phyloP scores from a whole-genome alignment of 257 asterid genomes.

The Perilla frutescens region DNA sequence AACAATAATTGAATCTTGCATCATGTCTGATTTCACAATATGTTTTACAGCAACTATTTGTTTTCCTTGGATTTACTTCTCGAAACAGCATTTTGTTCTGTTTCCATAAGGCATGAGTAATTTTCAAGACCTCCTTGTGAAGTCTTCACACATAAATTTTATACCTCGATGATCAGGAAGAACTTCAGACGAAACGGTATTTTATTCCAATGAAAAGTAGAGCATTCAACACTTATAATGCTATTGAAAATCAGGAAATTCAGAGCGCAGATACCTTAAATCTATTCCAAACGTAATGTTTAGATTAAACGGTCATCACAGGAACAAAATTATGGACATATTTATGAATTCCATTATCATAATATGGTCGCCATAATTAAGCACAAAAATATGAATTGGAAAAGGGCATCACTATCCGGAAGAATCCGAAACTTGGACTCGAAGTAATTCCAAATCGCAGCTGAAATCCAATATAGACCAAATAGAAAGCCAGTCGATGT shows the following conservation, averaged over 20 bases:
- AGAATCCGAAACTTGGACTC: slow-evolving; percentile 33
- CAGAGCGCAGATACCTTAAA: slow-evolving; percentile 7
- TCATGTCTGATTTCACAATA: neutral
- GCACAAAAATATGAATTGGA: neutral
- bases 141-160: slow-evolving; percentile 8
- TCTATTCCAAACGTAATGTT: slow-evolving; percentile 27
- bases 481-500: slow-evolving; percentile 34
- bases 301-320: slow-evolving; percentile 16
- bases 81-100: slow-evolving; percentile 15
- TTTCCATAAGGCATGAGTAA: neutral
- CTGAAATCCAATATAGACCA: slow-evolving; percentile 29
- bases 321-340: slow-evolving; percentile 8
- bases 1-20: slow-evolving; percentile 1
- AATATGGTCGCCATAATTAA: slow-evolving; percentile 10
- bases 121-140: slow-evolving; percentile 4
- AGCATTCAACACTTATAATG: slow-evolving; percentile 23
- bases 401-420: slow-evolving; percentile 19
- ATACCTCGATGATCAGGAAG: slow-evolving; percentile 1
- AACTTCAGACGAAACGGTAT: neutral
- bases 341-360: neutral
- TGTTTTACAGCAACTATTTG: neutral
- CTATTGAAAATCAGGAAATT: neutral
- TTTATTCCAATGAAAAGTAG: neutral
- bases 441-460: slow-evolving; percentile 43
- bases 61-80: neutral